Conservation (phyloP, 2,329 filamentous ascomycete genomes). For the Fragosphaeria purpurea region DNA sequence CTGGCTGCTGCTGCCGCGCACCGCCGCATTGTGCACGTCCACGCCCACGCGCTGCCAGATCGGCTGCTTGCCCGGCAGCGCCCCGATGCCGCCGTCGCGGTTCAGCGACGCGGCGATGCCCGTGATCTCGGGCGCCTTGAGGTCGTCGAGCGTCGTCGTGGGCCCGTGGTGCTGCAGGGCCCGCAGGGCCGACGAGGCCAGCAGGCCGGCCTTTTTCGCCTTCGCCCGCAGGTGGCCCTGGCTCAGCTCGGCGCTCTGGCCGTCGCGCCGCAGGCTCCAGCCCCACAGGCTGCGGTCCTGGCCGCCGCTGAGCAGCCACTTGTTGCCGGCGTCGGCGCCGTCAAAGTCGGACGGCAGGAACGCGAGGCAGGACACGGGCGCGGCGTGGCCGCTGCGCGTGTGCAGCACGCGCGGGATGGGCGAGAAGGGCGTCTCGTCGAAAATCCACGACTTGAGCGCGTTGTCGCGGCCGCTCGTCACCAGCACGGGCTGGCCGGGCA, state of each 20-base stretch:
- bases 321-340: constrained; percentile 76
- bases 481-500: constrained; percentile 79
- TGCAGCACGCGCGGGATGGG: constrained; percentile 79
- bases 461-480: constrained; percentile 90
- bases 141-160: constrained; percentile 56
- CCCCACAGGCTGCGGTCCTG: constrained; percentile 90
- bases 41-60: constrained; percentile 65
- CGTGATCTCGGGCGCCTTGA: constrained; percentile 88
- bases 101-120: constrained; percentile 87
- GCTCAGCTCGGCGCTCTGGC: constrained; percentile 85
- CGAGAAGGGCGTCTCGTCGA: constrained; percentile 84
- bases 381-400: constrained; percentile 77
- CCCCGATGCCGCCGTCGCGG: constrained; percentile 86
- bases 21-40: background rate
- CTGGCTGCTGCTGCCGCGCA: background rate
- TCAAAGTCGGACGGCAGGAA: constrained; percentile 87
- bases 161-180: constrained; percentile 35
- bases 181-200: constrained; percentile 45
- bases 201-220: constrained; percentile 74
- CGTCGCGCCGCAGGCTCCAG: constrained; percentile 88
- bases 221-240: constrained; percentile 84
- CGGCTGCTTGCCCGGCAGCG: constrained; percentile 63
- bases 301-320: constrained; percentile 88
- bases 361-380: constrained; percentile 67
- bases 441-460: constrained; percentile 91